These are phyloP conservation scores for Raffaelea albimanens DNA, from an alignment of 2,329 filamentous ascomycete species.

Conservation along the genomic window DNA sequence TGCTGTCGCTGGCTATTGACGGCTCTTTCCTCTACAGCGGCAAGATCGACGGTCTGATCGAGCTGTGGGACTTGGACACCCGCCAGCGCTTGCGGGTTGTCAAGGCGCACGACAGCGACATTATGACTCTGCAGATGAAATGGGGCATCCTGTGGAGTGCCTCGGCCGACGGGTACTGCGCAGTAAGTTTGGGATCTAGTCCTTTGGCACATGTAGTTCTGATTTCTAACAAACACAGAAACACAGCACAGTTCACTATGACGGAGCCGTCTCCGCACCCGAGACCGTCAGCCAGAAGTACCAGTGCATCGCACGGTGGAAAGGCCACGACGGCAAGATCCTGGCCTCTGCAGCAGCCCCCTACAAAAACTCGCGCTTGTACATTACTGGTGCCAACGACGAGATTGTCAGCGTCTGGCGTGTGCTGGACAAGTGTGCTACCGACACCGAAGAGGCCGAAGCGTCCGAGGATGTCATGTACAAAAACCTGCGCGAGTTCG, in stretches of 20 bases:
- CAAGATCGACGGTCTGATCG: constrained; percentile 76
- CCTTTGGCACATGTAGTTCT: not conserved
- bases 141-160: constrained; percentile 81
- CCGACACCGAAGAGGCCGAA: constrained; percentile 26
- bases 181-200: constrained; percentile 55
- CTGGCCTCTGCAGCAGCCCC: constrained; percentile 71
- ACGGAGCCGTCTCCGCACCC: constrained; percentile 38
- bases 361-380: constrained; percentile 66
- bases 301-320: constrained; percentile 24
- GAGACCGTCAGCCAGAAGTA: constrained; percentile 46
- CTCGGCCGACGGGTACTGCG: constrained; percentile 77
- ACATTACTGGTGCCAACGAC: constrained; percentile 90
- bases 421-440: constrained; percentile 37
- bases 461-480: constrained; percentile 47
- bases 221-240: constrained; percentile 33
- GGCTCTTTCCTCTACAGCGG: constrained; percentile 90
- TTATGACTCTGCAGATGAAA: constrained; percentile 78
- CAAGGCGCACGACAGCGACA: constrained; percentile 68
- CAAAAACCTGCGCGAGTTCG: constrained; percentile 71
- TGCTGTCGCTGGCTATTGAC: constrained; percentile 74
- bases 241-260: constrained; percentile 58
- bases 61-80: constrained; percentile 95
- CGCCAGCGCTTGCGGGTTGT: constrained; percentile 82
- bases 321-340: constrained; percentile 76
- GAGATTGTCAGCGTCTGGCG: constrained; percentile 85